Evolutionary conservation across 345 rosid genomes (phyloP).

Genomic region (Murraya paniculata): DNA sequence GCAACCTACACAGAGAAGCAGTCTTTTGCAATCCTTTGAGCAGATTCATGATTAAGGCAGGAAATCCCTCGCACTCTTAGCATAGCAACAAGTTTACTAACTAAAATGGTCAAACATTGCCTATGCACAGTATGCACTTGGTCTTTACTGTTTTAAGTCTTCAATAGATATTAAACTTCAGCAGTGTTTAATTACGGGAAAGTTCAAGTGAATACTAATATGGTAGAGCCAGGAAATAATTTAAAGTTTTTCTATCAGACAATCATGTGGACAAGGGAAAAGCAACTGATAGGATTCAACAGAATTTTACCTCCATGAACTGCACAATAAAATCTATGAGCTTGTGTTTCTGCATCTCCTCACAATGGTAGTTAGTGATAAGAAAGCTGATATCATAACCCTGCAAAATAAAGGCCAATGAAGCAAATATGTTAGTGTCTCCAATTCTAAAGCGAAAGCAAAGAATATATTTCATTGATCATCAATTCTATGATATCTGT

Average conservation of each 20-base stretch:
- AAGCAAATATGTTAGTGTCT: not conserved
- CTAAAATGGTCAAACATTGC: not conserved
- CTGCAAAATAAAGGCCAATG: conserved; percentile 37
- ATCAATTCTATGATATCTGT: not conserved
- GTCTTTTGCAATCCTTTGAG: not conserved
- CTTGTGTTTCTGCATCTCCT: conserved; percentile 97
- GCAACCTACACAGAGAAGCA: not conserved
- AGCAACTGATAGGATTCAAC: not conserved
- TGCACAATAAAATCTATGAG: conserved; percentile 95
- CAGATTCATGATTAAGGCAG: not conserved
- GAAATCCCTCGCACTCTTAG: not conserved
- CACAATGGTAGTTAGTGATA: conserved; percentile 91
- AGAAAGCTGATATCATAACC: conserved; percentile 99
- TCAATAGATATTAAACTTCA: not conserved
- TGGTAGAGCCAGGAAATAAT: not conserved
- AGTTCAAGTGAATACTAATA: not conserved
- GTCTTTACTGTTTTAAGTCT: not conserved
- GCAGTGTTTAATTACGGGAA: not conserved
- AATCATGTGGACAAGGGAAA: conserved; percentile 5
- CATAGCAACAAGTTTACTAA: not conserved
- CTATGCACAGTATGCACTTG: not conserved
- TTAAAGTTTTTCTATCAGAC: not conserved
- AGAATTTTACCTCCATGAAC: conserved; percentile 86
- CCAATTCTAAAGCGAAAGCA: not conserved
- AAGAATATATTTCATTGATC: not conserved